Evolutionary conservation across 139 green algal genomes (phyloP).

Genomic region (Chlamydomonas sp.): DNA sequence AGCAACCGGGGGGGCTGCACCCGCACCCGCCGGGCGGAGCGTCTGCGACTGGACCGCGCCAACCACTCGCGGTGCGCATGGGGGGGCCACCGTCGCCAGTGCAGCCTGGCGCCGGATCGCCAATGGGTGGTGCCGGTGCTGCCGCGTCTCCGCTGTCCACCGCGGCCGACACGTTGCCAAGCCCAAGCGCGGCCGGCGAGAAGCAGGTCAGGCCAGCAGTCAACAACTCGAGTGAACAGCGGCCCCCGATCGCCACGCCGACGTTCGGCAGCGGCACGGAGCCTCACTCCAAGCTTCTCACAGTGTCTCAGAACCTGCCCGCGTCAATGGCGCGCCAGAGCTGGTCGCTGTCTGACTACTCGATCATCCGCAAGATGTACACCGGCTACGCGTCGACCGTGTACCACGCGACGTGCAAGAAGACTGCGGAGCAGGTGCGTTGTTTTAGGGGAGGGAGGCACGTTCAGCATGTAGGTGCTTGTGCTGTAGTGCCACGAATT

Average conservation of each 20-base stretch:
- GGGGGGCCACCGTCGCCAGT: too few relatives aligned
- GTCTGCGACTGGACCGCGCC: too few relatives aligned
- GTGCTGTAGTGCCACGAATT: too few relatives aligned
- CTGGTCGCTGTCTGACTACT: conserved; percentile 45
- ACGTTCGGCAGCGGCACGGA: neutral
- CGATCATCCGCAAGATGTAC: conserved; percentile 50
- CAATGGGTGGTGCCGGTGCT: too few relatives aligned
- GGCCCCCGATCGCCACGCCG: neutral
- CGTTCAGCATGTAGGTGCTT: too few relatives aligned
- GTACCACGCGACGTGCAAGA: conserved; percentile 45
- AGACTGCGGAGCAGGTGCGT: conserved; percentile 32
- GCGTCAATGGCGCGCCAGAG: conserved; percentile 36
- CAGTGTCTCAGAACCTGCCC: conserved; percentile 24
- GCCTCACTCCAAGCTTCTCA: conserved; percentile 23
- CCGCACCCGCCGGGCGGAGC: too few relatives aligned
- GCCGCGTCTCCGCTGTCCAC: too few relatives aligned
- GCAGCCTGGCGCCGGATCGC: too few relatives aligned
- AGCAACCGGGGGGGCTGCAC: neutral
- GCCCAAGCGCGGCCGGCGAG: neutral
- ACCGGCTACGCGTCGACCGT: conserved; percentile 52
- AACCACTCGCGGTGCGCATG: too few relatives aligned
- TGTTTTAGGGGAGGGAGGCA: too few relatives aligned
- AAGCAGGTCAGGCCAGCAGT: conserved; percentile 6
- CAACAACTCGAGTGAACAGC: neutral
- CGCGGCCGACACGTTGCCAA: too few relatives aligned